These are phyloP conservation scores for Fusarium coffeatum DNA, from an alignment of 2,329 filamentous ascomycete genomes.

Conservation along the genomic window DNA sequence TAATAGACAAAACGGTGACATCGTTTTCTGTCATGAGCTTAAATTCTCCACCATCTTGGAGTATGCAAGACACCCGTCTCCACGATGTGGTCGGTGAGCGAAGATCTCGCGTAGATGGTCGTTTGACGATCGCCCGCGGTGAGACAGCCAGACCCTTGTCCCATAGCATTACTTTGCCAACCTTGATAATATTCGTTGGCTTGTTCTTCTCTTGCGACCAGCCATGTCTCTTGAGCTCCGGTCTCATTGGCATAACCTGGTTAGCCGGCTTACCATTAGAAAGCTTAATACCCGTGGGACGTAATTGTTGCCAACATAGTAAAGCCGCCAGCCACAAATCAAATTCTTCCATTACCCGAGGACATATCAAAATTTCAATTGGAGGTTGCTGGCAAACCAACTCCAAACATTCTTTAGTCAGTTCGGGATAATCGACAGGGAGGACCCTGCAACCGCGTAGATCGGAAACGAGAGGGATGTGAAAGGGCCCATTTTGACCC, in stretches of 20 bases:
- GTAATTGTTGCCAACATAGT: slow-evolving; percentile 83
- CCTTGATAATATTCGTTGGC: slow-evolving; percentile 84
- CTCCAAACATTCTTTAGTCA: slow-evolving; percentile 63
- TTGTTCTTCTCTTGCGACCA: slow-evolving; percentile 50
- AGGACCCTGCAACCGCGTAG: slow-evolving; percentile 79
- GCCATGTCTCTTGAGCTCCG: slow-evolving; percentile 58
- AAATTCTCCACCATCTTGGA: slow-evolving; percentile 95
- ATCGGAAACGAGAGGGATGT: slow-evolving; percentile 76
- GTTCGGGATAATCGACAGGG: slow-evolving; percentile 61
- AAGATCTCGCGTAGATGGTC: slow-evolving; percentile 68
- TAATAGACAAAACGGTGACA: slow-evolving; percentile 79
- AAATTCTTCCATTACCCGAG: slow-evolving; percentile 72
- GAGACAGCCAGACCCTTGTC: slow-evolving; percentile 75
- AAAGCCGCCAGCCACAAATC: slow-evolving; percentile 85
- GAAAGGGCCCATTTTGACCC: slow-evolving; percentile 72
- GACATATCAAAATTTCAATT: slow-evolving; percentile 73
- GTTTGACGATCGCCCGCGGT: slow-evolving; percentile 66
- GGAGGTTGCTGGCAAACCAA: slow-evolving; percentile 64
- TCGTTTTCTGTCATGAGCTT: slow-evolving; percentile 91
- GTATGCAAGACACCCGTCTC: slow-evolving; percentile 89
- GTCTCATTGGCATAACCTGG: slow-evolving; percentile 52
- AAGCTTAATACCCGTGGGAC: slow-evolving; percentile 68
- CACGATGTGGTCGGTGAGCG: slow-evolving; percentile 72
- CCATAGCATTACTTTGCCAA: slow-evolving; percentile 91
- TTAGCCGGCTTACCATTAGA: slow-evolving; percentile 55